Evolutionary conservation across 306 rosid genomes (phyloP), one percentile per base, ranked within the genome.

Genomic region (Quercus variabilis): DNA sequence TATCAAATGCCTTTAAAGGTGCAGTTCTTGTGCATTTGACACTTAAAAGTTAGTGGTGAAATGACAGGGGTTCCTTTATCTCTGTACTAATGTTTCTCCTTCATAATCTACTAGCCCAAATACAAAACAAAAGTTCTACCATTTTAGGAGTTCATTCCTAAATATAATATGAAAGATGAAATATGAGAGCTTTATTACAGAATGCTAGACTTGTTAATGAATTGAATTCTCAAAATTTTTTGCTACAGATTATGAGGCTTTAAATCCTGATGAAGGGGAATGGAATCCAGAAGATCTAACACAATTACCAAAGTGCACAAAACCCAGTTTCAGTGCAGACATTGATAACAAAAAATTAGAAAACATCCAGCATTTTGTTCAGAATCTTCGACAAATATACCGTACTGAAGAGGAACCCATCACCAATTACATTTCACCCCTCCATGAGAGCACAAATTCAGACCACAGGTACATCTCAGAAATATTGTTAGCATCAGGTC

Each of bases 381-480:
- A 80, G 83, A 86, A 74, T 69, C 80, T 84, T n/a, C 86, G 63
- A 65, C 73, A 76, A 75, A 69, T 69, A 41, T 86, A 86, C 54
- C 30, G 71, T 80, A 78, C 41, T 75, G 78, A 75, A 8, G 85
- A 82, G 74, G 87, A 92, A 73, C 38, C 78, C 71, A 54, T 74
- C 77, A 55, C 26, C 5, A 56, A 80, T 52, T 52, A 75, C 63
- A 78, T 13, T 54, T 68, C 64, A 41, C 63, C 68, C 49, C 64
- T 46, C 82, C 69, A 77, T 55, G 79, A 85, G 73, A 80, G 55
- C 69, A 83, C 78, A 72, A 86, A 90, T 84, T 91, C 92, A 72
- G 92, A 90, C 64, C 92, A 86, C 78, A 83, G 69, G 78, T 95
- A 92, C 81, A 87, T 95, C 80, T 83, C 88, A 82, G 90, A 92